Evolutionary conservation across 75 land plant genomes (phyloP), one percentile per base, ranked within the genome.

Genomic region (Gnetum montanum): DNA sequence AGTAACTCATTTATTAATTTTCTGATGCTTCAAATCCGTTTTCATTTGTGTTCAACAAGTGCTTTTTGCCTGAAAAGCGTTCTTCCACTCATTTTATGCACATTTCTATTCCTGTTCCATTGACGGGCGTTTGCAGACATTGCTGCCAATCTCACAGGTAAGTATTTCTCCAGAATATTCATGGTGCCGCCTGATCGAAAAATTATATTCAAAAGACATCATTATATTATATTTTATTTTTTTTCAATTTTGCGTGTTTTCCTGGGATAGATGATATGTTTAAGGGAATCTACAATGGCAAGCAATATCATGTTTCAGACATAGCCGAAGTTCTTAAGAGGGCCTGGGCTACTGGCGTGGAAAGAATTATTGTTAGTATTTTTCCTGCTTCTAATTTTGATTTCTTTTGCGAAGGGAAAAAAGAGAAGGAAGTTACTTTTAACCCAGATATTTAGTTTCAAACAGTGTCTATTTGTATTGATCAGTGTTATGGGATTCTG

Each of bases 301-400:
- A 71, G 74, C 79, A 82, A 49, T 85, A 65, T 47, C 98, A 93
- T 54, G 62, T 54, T 5, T 49, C 87, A 13, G 98, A 93, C 61
- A 70, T 89, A 10, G 72, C 65, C 1, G 56, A 80, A 13, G 98
- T 89, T 45, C 61, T 93, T 38, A 52, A 60, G n/a, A 60, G 98
- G 47, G 98, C 98, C 23, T 93, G 98, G 98, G 65, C 50, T 34
- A 74, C 96, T 20, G 98, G 98, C 0, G 87, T 93, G 19, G 84
- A 90, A 23, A 83, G 98, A 13, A 93, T 93, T 27, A 89, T 93
- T 50, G 98, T 93, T 27, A 68, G 67, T 43, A 31, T 34, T 19
- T n/a, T n/a, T n/a, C n/a, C n/a, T n/a, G n/a, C 29, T 16, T 43
- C 27, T 61, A 15, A 15, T 59, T 16, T 40, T 35, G 5, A 19